Percentiles rank a stretch among this genome's conserved stretches.
These are phyloP conservation scores for Yarrowia yakushimensis DNA, from an alignment of 805 yeast species.

Conservation along the genomic window DNA sequence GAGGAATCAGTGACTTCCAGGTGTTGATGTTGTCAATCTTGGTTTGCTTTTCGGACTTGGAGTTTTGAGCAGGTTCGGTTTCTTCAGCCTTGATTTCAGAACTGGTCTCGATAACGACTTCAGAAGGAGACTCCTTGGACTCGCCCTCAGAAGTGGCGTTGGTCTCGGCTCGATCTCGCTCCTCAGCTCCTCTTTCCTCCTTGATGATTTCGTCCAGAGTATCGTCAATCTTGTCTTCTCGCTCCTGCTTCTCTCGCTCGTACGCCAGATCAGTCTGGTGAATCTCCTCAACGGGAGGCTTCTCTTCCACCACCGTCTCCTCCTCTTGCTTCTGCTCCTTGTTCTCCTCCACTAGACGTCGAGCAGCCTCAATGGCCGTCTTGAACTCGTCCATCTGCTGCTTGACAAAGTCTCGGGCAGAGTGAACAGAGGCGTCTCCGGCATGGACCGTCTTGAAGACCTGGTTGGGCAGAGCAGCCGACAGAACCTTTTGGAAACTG, in stretches of 20 bases:
- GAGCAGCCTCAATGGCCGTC: slow-evolving; percentile 13
- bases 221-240: slow-evolving; percentile 10
- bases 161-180: neutral
- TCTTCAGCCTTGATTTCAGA: neutral
- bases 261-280: slow-evolving; percentile 35
- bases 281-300: slow-evolving; percentile 42
- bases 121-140: neutral
- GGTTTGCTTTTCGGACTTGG: neutral
- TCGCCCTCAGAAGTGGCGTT: neutral
- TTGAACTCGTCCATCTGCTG: slow-evolving; percentile 27
- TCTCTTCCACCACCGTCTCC: neutral
- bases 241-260: slow-evolving; percentile 34
- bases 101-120: neutral
- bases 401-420: slow-evolving; percentile 58
- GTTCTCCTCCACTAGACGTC: slow-evolving; percentile 2
- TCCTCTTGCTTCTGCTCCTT: neutral
- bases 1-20: slow-evolving; percentile 7
- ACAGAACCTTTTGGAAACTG: slow-evolving; percentile 64
- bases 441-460: slow-evolving; percentile 72
- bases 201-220: slow-evolving; percentile 13
- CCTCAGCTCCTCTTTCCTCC: slow-evolving; percentile 1
- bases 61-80: neutral
- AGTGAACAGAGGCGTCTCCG: slow-evolving; percentile 72
- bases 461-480: slow-evolving; percentile 77
- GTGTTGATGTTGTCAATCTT: neutral